Percentiles rank a stretch among this genome's conserved stretches.
phyloP scores from a whole-genome alignment of 176 grass and related monocot genomes.

The Raddia distichophylla region DNA sequence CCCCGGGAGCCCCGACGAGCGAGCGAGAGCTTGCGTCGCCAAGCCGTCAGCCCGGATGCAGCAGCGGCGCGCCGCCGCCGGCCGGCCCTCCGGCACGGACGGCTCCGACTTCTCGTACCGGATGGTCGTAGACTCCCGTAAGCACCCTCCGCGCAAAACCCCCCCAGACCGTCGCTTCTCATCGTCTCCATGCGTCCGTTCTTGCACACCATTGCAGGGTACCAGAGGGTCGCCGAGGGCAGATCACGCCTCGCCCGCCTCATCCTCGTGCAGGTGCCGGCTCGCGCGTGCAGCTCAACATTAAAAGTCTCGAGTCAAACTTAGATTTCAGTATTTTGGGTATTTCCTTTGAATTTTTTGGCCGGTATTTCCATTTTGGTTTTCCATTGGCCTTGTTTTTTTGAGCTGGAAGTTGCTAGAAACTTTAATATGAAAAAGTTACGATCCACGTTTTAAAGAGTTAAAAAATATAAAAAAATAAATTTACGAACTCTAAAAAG shows the following conservation, averaged over 20 bases:
- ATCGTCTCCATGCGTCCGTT: neutral
- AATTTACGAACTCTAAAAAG: too few relatives aligned
- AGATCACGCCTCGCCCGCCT: slow-evolving; percentile 72
- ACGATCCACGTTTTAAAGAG: too few relatives aligned
- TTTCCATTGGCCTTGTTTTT: too few relatives aligned
- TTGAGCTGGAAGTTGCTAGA: too few relatives aligned
- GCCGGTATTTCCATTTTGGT: too few relatives aligned
- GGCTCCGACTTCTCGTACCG: slow-evolving; percentile 93
- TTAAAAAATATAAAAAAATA: too few relatives aligned
- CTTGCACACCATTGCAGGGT: slow-evolving; percentile 60
- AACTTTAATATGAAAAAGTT: too few relatives aligned
- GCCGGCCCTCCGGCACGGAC: slow-evolving; percentile 75
- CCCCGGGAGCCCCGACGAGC: slow-evolving; percentile 3
- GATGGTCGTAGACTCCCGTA: slow-evolving; percentile 97
- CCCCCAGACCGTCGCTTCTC: neutral
- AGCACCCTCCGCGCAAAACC: slow-evolving; percentile 10
- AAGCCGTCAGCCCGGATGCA: slow-evolving; percentile 41
- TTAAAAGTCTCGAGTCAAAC: too few relatives aligned
- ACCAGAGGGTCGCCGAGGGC: slow-evolving; percentile 75
- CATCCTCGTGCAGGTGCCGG: slow-evolving; percentile 63
- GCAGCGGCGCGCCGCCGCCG: slow-evolving; percentile 44
- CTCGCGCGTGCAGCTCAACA: neutral
- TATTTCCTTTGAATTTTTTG: too few relatives aligned
- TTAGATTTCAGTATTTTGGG: too few relatives aligned
- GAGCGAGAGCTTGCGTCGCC: neutral